These are phyloP conservation scores for Anisodus tanguticus DNA, from an alignment of 257 asterid species.

Conservation along the genomic window DNA sequence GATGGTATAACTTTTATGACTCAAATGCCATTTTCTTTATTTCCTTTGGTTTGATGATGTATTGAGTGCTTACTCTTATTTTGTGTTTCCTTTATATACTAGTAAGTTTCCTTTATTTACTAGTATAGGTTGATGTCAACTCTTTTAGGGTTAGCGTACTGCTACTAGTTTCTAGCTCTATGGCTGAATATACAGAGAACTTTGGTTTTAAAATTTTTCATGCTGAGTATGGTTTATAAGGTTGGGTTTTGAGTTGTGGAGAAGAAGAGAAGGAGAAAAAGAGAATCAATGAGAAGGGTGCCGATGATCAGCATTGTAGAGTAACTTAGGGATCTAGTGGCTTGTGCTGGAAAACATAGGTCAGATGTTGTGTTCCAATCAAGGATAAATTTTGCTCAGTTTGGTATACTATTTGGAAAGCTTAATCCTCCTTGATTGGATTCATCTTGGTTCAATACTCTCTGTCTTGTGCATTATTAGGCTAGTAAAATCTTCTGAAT, in stretches of 20 bases:
- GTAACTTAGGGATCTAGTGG: background rate
- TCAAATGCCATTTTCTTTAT: background rate
- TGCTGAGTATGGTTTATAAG: background rate
- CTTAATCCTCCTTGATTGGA: background rate
- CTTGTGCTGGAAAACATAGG: background rate
- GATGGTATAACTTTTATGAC: constrained; percentile 56
- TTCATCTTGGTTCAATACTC: background rate
- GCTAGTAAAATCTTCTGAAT: no score
- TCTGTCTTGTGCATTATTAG: background rate
- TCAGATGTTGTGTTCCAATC: constrained; percentile 7
- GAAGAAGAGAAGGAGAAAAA: background rate
- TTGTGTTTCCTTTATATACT: no score
- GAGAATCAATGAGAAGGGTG: background rate
- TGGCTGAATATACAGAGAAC: background rate
- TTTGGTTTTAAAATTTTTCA: background rate
- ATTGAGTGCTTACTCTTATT: background rate
- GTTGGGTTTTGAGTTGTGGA: background rate
- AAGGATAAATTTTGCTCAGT: background rate
- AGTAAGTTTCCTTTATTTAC: background rate
- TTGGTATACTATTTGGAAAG: background rate
- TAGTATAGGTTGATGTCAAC: background rate
- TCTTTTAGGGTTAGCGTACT: no score
- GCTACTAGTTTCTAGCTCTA: no score
- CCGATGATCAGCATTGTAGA: background rate
- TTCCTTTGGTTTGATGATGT: background rate